Evolutionary conservation across 192 early-diverging fungal genomes (phyloP).

Genomic region (Lobosporangium transversale): DNA sequence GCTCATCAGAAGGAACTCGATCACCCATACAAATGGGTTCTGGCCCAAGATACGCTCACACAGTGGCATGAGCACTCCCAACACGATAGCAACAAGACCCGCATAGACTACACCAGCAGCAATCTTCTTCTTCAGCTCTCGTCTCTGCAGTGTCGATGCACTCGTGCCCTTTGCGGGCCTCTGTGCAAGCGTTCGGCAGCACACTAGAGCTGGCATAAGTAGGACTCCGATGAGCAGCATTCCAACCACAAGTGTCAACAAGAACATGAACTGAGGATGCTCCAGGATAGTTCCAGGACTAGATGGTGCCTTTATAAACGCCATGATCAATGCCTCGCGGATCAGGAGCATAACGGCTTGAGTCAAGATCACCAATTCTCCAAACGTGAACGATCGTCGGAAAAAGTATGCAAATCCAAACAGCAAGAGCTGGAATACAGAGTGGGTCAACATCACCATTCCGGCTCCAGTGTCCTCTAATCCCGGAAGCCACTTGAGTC

Average conservation of each 20-base stretch:
- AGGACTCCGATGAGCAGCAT: slow-evolving; percentile 74
- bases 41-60: slow-evolving; percentile 56
- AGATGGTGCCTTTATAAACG: slow-evolving; percentile 18
- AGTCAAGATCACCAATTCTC: slow-evolving; percentile 70
- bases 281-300: slow-evolving; percentile 18
- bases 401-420: slow-evolving; percentile 51
- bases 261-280: slow-evolving; percentile 57
- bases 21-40: slow-evolving; percentile 78
- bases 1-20: slow-evolving; percentile 37
- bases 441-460: slow-evolving; percentile 52
- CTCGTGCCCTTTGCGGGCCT: slow-evolving; percentile 56
- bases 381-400: slow-evolving; percentile 70
- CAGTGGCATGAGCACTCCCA: slow-evolving; percentile 66
- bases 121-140: slow-evolving; percentile 54
- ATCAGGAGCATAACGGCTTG: slow-evolving; percentile 65
- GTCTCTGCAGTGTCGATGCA: slow-evolving; percentile 17
- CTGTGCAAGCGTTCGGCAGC: slow-evolving; percentile 59
- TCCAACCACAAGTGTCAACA: slow-evolving; percentile 72
- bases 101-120: slow-evolving; percentile 56
- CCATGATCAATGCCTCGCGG: slow-evolving; percentile 30
- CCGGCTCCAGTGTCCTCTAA: slow-evolving; percentile 38
- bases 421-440: slow-evolving; percentile 49
- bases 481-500: slow-evolving; percentile 41
- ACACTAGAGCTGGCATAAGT: slow-evolving; percentile 62
- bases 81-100: slow-evolving; percentile 53